These are phyloP conservation scores for Bacterosira constricta DNA, from an alignment of 108 stramenopile species.

Conservation along the genomic window DNA sequence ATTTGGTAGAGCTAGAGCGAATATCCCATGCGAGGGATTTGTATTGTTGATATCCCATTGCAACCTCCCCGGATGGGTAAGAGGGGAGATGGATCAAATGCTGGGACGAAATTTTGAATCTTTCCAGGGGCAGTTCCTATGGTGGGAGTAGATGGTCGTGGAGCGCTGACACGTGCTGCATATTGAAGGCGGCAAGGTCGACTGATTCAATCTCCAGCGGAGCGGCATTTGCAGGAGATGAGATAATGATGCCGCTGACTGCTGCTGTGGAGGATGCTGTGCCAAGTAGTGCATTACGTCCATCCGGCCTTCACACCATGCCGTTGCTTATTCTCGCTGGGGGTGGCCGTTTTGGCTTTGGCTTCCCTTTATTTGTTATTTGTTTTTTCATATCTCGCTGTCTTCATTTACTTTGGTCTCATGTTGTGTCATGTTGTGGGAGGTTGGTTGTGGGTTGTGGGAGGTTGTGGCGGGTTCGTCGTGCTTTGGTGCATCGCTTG, in stretches of 20 bases:
- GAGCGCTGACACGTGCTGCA: constrained; percentile 42
- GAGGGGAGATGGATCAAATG: constrained; percentile 43
- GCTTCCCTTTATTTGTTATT: no score
- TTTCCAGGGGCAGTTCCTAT: not conserved
- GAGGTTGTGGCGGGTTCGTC: no score
- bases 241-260: not conserved
- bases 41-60: constrained; percentile 25
- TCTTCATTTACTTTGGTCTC: no score
- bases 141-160: no score
- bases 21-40: constrained; percentile 73
- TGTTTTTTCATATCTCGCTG: no score
- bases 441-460: no score
- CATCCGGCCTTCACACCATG: no score
- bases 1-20: constrained; percentile 74
- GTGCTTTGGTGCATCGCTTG: no score
- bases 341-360: no score
- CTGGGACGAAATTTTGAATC: constrained; percentile 19
- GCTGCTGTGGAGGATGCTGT: not conserved
- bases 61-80: constrained; percentile 45
- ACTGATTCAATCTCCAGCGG: no score
- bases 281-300: not conserved
- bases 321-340: no score
- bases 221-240: not conserved
- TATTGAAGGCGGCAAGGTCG: constrained; percentile 46
- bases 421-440: no score